Conservation (phyloP, 352 stramenopile species). For the Stephanocyclus meneghinianus region DNA sequence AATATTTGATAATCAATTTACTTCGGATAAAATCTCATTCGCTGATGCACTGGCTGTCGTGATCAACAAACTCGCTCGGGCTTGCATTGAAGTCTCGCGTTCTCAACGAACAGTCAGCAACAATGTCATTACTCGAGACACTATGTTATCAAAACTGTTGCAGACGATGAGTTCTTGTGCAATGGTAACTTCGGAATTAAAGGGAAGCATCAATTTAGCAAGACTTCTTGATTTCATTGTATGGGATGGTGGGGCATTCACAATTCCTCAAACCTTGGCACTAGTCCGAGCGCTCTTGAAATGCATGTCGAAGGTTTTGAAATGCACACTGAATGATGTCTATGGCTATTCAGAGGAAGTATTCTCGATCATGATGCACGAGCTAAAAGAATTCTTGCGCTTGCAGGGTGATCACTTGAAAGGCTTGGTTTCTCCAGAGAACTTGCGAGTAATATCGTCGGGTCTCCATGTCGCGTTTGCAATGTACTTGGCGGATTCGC, state of each 20-base stretch:
- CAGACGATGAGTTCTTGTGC: background rate
- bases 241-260: slow-evolving; percentile 23
- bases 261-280: slow-evolving; percentile 9
- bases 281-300: slow-evolving; percentile 29
- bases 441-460: slow-evolving; percentile 27
- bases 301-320: slow-evolving; percentile 28
- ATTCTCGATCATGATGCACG: slow-evolving; percentile 23
- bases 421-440: slow-evolving; percentile 14
- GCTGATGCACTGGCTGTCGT: slow-evolving; percentile 11
- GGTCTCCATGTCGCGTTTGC: slow-evolving; percentile 32
- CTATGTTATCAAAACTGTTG: background rate
- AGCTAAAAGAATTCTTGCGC: slow-evolving; percentile 27
- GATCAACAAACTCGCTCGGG: slow-evolving; percentile 30
- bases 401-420: slow-evolving; percentile 21
- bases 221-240: slow-evolving; percentile 35
- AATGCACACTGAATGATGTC: slow-evolving; percentile 6
- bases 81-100: slow-evolving; percentile 22
- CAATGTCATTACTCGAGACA: background rate
- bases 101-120: background rate
- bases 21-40: slow-evolving; percentile 1
- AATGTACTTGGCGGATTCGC: slow-evolving; percentile 33
- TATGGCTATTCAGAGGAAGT: background rate
- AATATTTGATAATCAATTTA: slow-evolving; percentile 13
- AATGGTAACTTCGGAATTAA: background rate
- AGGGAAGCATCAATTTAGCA: slow-evolving; percentile 11